Conservation (phyloP, 352 stramenopile genomes). For the Aphanomyces astaci region DNA sequence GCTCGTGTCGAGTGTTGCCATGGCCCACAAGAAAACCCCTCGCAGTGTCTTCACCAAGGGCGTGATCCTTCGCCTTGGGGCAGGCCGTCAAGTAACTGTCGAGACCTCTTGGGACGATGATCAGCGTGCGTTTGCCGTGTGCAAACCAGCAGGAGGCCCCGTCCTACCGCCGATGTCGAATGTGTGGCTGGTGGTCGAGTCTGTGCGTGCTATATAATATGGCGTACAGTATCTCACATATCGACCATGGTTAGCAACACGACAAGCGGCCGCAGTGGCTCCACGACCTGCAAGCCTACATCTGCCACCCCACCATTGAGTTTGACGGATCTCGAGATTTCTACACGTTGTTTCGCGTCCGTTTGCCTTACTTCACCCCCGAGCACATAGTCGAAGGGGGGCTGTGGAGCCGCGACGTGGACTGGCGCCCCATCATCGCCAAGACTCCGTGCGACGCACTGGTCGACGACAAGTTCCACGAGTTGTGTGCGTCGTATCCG, state of each 20-base stretch:
- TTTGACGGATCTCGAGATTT: slow-evolving; percentile 22
- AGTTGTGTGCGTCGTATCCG: slow-evolving; percentile 45
- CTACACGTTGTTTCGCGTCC: slow-evolving; percentile 37
- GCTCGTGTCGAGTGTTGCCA: background rate
- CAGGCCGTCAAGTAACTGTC: background rate
- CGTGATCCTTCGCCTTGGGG: background rate
- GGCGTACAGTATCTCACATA: too few relatives aligned
- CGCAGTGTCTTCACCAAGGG: background rate
- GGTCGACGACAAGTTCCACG: slow-evolving; percentile 36
- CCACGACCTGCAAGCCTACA: slow-evolving; percentile 39
- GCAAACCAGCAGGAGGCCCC: background rate
- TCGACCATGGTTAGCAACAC: too few relatives aligned
- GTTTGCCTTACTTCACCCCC: slow-evolving; percentile 26
- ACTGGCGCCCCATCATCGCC: slow-evolving; percentile 36
- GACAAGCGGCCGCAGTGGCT: slow-evolving; percentile 39
- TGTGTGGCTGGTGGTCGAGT: slow-evolving; percentile 1
- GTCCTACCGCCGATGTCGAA: background rate
- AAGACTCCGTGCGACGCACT: slow-evolving; percentile 35
- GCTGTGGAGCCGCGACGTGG: slow-evolving; percentile 51
- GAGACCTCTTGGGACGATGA: background rate
- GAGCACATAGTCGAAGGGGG: slow-evolving; percentile 37
- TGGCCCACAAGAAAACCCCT: background rate
- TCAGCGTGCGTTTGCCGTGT: background rate
- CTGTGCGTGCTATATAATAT: background rate
- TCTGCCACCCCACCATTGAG: slow-evolving; percentile 44